A percentile compares a stretch with the other conserved stretches of the same genome.
Evolutionary conservation across 768 basidiomycete species (phyloP).

Genomic region (Tulasnella sp.): DNA sequence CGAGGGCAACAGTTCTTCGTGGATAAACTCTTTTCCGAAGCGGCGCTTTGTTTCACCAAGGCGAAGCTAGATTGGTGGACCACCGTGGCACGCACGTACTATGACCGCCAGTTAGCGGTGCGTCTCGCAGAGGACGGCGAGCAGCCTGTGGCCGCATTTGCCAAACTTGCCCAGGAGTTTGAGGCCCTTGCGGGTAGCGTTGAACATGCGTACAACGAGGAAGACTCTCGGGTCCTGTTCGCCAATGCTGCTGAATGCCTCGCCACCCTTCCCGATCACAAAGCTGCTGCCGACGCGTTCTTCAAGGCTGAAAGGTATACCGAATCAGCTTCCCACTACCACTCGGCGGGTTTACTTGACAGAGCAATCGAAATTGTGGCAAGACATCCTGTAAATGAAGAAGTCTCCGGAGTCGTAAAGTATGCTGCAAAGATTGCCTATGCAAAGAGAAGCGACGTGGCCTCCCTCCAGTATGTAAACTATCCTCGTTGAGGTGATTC

Average conservation of each 20-base stretch:
- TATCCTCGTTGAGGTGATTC: conserved; percentile 28
- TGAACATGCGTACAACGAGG: neutral
- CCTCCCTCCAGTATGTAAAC: too few relatives aligned
- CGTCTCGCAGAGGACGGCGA: neutral
- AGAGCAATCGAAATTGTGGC: conserved; percentile 10
- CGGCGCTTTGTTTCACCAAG: conserved; percentile 8
- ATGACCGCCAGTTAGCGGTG: conserved; percentile 1
- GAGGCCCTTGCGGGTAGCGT: neutral
- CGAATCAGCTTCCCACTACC: neutral
- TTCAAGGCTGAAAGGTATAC: conserved; percentile 6
- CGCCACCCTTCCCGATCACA: neutral
- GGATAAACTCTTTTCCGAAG: neutral
- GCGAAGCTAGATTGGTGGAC: neutral
- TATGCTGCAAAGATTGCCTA: conserved; percentile 43
- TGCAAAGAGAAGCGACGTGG: conserved; percentile 36
- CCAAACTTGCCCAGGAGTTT: neutral
- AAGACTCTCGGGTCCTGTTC: neutral
- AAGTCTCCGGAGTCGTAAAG: conserved; percentile 33
- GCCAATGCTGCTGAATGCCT: neutral
- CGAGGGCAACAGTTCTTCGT: neutral
- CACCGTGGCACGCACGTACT: neutral
- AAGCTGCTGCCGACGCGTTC: neutral
- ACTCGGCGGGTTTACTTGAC: neutral
- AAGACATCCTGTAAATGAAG: conserved; percentile 32
- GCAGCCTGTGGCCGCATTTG: neutral